Percentiles rank a stretch among this genome's conserved stretches.
phyloP scores from a whole-genome alignment of 139 green algal species.

The Dunaliella primolecta region DNA sequence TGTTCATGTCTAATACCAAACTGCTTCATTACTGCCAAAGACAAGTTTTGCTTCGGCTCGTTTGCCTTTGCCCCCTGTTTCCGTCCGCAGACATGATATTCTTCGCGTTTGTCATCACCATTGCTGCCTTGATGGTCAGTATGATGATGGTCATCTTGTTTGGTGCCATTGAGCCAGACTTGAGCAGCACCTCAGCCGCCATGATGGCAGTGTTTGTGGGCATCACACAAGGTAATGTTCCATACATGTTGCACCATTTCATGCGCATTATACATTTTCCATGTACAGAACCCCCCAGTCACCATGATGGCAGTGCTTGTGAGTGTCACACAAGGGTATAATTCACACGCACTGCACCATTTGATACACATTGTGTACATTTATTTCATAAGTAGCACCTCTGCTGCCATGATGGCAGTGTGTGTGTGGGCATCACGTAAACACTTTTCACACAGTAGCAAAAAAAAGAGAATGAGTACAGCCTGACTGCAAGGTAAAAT shows the following conservation, averaged over 20 bases:
- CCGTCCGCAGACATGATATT: neutral
- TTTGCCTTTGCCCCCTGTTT: no score
- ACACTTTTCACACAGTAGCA: neutral
- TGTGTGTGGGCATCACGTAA: neutral
- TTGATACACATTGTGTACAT: neutral
- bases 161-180: neutral
- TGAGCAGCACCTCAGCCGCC: neutral
- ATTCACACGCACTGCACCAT: neutral
- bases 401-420: neutral
- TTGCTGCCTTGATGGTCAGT: neutral
- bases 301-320: neutral
- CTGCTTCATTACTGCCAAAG: no score
- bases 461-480: no score
- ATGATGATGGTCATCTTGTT: neutral
- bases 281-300: neutral
- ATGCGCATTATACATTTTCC: neutral
- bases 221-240: neutral
- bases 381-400: neutral
- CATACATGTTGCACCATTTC: neutral
- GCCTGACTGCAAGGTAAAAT: no score
- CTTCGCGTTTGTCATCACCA: neutral
- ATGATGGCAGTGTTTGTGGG: neutral
- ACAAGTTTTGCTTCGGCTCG: no score
- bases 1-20: no score
- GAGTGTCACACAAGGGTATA: neutral